Conservation (phyloP, 2,329 filamentous ascomycete species). For the Fusarium sp. region DNA sequence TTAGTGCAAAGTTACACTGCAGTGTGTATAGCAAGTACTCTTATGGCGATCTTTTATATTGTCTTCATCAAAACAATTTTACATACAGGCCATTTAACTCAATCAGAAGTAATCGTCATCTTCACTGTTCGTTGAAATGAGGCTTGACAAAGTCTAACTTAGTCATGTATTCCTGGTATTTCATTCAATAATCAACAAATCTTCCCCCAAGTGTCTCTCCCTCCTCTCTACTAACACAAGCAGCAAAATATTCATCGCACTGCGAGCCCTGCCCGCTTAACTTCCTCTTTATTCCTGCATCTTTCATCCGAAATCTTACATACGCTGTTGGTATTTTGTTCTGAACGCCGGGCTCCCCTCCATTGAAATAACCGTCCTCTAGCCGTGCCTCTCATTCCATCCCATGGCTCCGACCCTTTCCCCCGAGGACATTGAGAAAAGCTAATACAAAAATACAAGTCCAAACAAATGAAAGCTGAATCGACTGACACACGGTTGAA, state of each 20-base stretch:
- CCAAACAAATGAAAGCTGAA: conserved; percentile 40
- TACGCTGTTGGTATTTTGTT: conserved; percentile 47
- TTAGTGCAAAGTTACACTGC: conserved; percentile 36
- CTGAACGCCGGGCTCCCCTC: conserved; percentile 47
- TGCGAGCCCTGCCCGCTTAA: conserved; percentile 28
- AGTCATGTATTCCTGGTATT: conserved; percentile 28
- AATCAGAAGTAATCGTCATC: no score
- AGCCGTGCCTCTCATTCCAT: conserved; percentile 23
- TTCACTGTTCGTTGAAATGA: background rate
- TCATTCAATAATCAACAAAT: conserved; percentile 26
- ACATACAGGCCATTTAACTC: background rate
- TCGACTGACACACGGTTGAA: conserved; percentile 31
- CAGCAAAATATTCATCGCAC: conserved; percentile 21
- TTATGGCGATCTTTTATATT: no score
- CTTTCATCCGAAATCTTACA: conserved; percentile 47
- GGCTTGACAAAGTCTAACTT: background rate
- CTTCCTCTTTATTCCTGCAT: conserved; percentile 19
- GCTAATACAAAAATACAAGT: conserved; percentile 37
- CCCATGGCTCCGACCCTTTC: conserved; percentile 13
- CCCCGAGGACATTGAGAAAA: conserved; percentile 31
- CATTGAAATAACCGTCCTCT: conserved; percentile 22
- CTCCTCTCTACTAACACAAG: conserved; percentile 27
- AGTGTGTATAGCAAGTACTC: background rate
- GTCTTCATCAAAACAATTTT: background rate
- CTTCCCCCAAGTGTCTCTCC: conserved; percentile 9